Conservation (phyloP, 2,329 filamentous ascomycete species). For the Didymella lethalis region DNA sequence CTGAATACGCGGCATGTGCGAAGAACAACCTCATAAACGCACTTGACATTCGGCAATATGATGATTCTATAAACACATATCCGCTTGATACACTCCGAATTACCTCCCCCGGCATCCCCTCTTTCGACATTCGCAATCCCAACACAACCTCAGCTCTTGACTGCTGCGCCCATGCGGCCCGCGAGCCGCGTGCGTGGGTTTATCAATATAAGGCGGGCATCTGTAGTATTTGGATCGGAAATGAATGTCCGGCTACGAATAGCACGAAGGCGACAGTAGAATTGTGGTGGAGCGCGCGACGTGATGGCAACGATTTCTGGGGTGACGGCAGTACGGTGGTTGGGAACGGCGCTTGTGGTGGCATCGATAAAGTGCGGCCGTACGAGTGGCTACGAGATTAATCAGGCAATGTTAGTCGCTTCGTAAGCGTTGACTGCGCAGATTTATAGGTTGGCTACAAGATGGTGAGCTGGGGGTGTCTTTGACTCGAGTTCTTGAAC, state of each 20-base stretch:
- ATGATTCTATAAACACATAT: neutral
- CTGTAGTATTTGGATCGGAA: neutral
- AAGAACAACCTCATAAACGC: neutral
- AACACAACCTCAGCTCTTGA: neutral
- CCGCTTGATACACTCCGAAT: neutral
- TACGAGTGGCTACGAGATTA: neutral
- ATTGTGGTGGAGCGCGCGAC: neutral
- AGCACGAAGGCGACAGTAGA: neutral
- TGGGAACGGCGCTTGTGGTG: constrained; percentile 1
- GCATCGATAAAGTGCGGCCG: neutral
- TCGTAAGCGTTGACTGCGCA: no score
- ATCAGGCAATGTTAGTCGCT: neutral
- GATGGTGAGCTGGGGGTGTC: no score
- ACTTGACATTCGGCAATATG: neutral
- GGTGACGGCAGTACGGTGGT: neutral
- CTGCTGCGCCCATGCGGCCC: neutral
- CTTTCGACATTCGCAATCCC: neutral
- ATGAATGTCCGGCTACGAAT: neutral
- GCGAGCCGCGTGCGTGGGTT: neutral
- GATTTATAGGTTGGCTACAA: no score
- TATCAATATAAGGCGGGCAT: neutral
- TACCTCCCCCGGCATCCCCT: neutral
- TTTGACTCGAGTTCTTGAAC: no score
- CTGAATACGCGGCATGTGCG: neutral
- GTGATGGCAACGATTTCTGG: neutral